Evolutionary conservation across 192 early-diverging fungal genomes (phyloP).

Genomic region (Radiomyces spectabilis): DNA sequence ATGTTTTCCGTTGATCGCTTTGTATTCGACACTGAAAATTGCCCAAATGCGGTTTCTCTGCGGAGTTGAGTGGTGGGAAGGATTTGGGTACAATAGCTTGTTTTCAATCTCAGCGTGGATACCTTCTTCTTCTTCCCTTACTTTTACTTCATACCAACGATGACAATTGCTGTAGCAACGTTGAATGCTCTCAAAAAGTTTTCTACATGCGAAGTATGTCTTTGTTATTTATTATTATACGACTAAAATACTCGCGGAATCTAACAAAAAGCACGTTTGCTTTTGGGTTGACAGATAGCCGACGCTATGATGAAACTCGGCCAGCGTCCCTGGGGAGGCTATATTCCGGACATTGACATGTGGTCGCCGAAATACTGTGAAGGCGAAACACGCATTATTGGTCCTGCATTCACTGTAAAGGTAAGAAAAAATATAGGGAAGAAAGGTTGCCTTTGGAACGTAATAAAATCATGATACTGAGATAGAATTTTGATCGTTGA

Average conservation of each 20-base stretch:
- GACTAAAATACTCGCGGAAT: no score
- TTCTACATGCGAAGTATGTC: conserved; percentile 15
- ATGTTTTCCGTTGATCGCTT: no score
- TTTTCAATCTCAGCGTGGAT: no score
- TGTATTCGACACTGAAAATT: no score
- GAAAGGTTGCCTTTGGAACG: no score
- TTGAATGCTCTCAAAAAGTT: conserved; percentile 5
- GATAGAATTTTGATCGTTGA: no score
- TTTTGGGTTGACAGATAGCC: conserved; percentile 23
- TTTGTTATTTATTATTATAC: no score
- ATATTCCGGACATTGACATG: conserved; percentile 47
- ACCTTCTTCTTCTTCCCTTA: not conserved
- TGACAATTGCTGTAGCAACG: not conserved
- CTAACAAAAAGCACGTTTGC: no score
- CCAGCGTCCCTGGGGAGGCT: conserved; percentile 35
- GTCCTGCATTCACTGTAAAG: conserved; percentile 53
- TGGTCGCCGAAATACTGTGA: conserved; percentile 43
- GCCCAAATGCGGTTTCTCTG: no score
- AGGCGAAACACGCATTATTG: conserved; percentile 41
- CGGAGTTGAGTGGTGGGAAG: no score
- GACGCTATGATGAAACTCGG: conserved; percentile 44
- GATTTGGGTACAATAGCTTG: no score
- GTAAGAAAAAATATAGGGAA: conserved; percentile 19
- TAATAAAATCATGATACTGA: no score
- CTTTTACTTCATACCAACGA: not conserved